These are phyloP conservation scores for Emydomyces testavorans DNA, from an alignment of 2,329 filamentous ascomycete genomes.

Conservation along the genomic window DNA sequence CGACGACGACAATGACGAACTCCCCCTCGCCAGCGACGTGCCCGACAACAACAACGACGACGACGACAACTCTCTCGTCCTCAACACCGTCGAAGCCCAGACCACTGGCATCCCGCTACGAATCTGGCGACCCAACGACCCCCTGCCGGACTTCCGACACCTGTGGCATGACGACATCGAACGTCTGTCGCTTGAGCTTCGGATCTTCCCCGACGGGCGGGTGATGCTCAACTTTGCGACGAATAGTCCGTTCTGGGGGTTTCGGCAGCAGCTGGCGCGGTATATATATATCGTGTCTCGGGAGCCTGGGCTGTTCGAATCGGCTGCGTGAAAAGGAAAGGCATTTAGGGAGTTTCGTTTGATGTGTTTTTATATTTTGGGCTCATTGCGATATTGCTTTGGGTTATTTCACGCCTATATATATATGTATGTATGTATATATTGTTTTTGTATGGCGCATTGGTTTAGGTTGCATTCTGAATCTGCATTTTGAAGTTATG, in stretches of 20 bases:
- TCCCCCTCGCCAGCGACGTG: neutral
- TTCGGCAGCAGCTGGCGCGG: neutral
- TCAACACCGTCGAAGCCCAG: neutral
- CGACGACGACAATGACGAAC: neutral
- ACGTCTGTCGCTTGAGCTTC: constrained; percentile 8
- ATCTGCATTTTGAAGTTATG: no score
- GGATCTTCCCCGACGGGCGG: constrained; percentile 1
- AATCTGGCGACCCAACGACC: neutral
- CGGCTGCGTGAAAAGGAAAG: no score
- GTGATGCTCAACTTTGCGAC: constrained; percentile 1
- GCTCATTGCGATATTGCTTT: no score
- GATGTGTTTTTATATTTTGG: no score
- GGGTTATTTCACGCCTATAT: no score
- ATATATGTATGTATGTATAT: no score
- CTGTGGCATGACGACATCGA: constrained; percentile 2
- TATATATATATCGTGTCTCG: no score
- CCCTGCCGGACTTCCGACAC: constrained; percentile 3
- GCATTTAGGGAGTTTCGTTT: no score
- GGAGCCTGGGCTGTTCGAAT: no score
- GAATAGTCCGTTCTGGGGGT: constrained; percentile 1
- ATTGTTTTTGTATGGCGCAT: no score
- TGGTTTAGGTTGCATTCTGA: no score
- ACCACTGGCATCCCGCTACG: neutral
- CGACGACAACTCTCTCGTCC: neutral
- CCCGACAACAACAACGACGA: constrained; percentile 1